A percentile compares a stretch with the other conserved stretches of the same genome.
Conservation (phyloP, 345 rosid species). For the Acer negundo region DNA sequence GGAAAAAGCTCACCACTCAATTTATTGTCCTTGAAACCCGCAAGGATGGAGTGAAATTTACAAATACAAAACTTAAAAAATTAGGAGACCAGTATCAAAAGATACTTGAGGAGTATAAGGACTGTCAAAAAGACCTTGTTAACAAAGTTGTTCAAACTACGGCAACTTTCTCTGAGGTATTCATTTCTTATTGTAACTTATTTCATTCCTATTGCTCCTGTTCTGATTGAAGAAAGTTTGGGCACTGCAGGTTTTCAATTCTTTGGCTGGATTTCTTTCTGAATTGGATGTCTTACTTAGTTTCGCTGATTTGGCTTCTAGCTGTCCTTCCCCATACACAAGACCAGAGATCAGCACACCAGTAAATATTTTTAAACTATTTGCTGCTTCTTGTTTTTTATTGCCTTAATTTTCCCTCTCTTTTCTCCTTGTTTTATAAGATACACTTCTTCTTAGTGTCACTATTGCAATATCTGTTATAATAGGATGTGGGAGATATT, state of each 20-base stretch:
- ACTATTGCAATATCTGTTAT: constrained; percentile 18
- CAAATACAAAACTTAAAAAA: constrained; percentile 89
- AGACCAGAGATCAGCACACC: constrained; percentile 85
- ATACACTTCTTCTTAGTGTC: constrained; percentile 1
- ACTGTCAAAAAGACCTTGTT: constrained; percentile 79
- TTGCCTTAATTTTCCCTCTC: constrained; percentile 18
- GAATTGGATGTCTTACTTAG: constrained; percentile 93
- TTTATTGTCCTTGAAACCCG: constrained; percentile 94
- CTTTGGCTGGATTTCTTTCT: constrained; percentile 71
- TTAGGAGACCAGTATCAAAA: constrained; percentile 89
- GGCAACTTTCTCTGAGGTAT: constrained; percentile 88
- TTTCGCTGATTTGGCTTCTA: constrained; percentile 94
- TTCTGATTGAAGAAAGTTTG: constrained; percentile 18
- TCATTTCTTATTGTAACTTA: constrained; percentile 8
- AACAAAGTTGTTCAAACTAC: constrained; percentile 79
- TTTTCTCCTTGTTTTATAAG: not conserved
- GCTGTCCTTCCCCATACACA: constrained; percentile 88
- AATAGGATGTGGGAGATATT: constrained; percentile 81
- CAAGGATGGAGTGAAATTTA: constrained; percentile 97
- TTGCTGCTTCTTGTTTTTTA: constrained; percentile 21
- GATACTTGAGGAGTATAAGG: constrained; percentile 79
- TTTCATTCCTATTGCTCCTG: constrained; percentile 12
- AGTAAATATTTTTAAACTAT: constrained; percentile 38
- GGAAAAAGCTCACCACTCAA: constrained; percentile 85
- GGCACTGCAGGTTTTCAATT: constrained; percentile 72